These are phyloP conservation scores for Umbelopsis sp. DNA, from an alignment of 192 early-diverging fungal species.

Conservation along the genomic window DNA sequence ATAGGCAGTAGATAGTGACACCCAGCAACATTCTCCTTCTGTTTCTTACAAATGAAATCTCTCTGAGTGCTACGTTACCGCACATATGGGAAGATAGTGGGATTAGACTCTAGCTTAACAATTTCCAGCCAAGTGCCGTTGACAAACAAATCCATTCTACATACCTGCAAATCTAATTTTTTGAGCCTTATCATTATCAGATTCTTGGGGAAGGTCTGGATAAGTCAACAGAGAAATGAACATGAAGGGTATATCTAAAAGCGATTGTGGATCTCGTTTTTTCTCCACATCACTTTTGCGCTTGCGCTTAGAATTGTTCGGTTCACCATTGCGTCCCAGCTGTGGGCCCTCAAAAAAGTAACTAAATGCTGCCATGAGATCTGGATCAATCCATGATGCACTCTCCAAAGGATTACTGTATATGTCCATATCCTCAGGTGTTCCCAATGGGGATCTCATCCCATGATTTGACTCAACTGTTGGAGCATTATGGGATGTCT, in stretches of 20 bases:
- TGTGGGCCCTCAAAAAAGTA: slow-evolving; percentile 28
- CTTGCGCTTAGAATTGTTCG: neutral
- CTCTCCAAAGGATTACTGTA: neutral
- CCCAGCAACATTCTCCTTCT: slow-evolving; percentile 48
- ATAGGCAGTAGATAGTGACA: slow-evolving; percentile 44
- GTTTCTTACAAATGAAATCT: slow-evolving; percentile 49
- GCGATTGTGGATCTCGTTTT: slow-evolving; percentile 27
- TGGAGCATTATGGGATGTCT: neutral
- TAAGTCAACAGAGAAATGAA: slow-evolving; percentile 54
- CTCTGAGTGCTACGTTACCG: slow-evolving; percentile 44
- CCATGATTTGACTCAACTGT: neutral
- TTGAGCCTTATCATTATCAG: slow-evolving; percentile 21
- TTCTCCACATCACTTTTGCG: neutral
- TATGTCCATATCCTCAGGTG: slow-evolving; percentile 2
- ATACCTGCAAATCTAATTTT: slow-evolving; percentile 42
- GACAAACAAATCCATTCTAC: neutral
- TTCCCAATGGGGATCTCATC: neutral
- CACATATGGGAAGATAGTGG: neutral
- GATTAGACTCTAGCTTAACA: too few relatives aligned
- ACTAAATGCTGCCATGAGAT: slow-evolving; percentile 16
- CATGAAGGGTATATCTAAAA: slow-evolving; percentile 51
- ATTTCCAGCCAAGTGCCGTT: too few relatives aligned
- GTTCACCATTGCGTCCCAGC: neutral
- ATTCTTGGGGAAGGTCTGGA: slow-evolving; percentile 43
- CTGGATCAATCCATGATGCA: slow-evolving; percentile 17